Conservation (phyloP, 208 protist genomes). For the Naegleria lovaniensis region DNA sequence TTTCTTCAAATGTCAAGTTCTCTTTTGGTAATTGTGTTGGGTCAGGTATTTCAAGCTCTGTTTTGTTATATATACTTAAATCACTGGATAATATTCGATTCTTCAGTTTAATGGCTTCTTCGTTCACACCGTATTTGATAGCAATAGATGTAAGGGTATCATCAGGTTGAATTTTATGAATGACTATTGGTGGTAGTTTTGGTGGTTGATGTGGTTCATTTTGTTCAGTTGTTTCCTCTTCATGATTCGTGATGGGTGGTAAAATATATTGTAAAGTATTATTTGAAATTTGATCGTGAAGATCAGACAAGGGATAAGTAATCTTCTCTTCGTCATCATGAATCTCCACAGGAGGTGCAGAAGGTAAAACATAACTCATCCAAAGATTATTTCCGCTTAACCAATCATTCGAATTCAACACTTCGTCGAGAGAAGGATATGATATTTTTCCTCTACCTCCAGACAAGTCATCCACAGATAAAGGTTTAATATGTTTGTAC, state of each 20-base stretch:
- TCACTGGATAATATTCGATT: neutral
- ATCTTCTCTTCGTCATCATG: neutral
- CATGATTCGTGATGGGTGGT: neutral
- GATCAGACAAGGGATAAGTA: neutral
- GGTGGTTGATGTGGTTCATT: too few species aligned
- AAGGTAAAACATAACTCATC: neutral
- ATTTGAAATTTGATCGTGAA: neutral
- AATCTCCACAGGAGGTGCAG: neutral
- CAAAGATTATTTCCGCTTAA: neutral
- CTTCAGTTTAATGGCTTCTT: neutral
- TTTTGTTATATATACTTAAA: neutral
- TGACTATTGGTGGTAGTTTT: neutral
- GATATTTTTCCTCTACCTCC: neutral
- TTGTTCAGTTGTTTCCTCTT: neutral
- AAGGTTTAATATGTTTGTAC: slow-evolving; percentile 15
- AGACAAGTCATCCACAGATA: neutral
- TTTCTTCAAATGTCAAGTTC: neutral
- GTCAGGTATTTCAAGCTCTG: neutral
- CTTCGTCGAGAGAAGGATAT: neutral
- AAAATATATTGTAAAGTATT: neutral
- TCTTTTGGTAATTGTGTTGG: neutral
- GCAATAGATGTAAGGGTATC: neutral
- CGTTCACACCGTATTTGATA: neutral
- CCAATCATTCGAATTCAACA: neutral
- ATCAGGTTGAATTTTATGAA: neutral